Conservation (phyloP, 2,329 filamentous ascomycete genomes). For the Pyrenophora seminiperda region DNA sequence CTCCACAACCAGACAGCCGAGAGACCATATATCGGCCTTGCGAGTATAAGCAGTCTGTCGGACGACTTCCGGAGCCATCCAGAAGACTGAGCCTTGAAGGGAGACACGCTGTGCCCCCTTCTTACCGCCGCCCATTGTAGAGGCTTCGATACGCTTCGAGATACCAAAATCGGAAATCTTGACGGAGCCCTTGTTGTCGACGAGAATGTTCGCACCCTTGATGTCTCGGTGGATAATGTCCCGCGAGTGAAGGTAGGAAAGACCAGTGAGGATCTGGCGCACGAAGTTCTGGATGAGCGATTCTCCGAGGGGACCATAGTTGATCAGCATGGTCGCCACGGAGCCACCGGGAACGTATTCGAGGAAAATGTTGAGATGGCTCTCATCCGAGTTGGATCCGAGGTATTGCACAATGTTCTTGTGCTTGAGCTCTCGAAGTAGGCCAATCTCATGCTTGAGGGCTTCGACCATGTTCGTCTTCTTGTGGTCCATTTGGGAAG, state of each 20-base stretch:
- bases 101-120: conserved; percentile 63
- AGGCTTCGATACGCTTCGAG: conserved; percentile 93
- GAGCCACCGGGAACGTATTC: conserved; percentile 98
- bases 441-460: conserved; percentile 92
- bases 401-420: conserved; percentile 98
- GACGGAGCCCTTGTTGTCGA: conserved; percentile 98
- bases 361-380: conserved; percentile 98
- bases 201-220: conserved; percentile 97
- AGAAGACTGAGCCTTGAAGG: conserved; percentile 96
- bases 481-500: conserved; percentile 75
- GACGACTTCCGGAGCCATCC: conserved; percentile 99
- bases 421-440: conserved; percentile 91
- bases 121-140: conserved; percentile 64
- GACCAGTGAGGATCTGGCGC: conserved; percentile 87
- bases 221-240: conserved; percentile 99
- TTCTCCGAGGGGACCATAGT: conserved; percentile 93
- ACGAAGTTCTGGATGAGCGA: conserved; percentile 96
- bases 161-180: conserved; percentile 99
- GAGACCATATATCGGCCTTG: conserved; percentile 98
- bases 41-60: conserved; percentile 97
- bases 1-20: conserved; percentile 95
- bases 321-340: conserved; percentile 97
- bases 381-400: conserved; percentile 87
- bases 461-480: conserved; percentile 99
- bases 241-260: conserved; percentile 89